Conservation (phyloP, 192 early-diverging fungal genomes). For the Coemansia sp. region DNA sequence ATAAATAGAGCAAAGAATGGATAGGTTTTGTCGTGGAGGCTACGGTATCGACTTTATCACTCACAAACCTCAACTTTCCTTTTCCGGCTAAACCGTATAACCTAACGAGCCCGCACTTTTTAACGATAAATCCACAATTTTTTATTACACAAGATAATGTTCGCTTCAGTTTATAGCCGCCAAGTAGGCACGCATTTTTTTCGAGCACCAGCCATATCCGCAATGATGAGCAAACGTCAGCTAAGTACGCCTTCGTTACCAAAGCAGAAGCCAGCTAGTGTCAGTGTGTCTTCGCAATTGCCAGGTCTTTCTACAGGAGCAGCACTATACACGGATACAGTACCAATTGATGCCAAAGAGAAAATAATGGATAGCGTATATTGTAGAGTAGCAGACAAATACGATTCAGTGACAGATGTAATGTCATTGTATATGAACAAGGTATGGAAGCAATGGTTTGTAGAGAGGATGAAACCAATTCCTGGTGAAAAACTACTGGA, state of each 20-base stretch:
- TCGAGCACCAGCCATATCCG: no score
- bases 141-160: no score
- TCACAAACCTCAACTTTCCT: no score
- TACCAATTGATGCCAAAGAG: constrained; percentile 80
- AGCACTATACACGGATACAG: constrained; percentile 56
- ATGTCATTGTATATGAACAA: constrained; percentile 87
- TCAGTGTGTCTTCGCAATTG: not conserved
- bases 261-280: not conserved
- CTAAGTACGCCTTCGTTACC: constrained; percentile 8
- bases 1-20: no score
- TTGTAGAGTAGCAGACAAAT: constrained; percentile 81
- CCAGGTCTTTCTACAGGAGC: not conserved
- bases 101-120: no score
- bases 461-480: constrained; percentile 71
- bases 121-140: no score
- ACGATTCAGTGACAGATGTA: constrained; percentile 90
- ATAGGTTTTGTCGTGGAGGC: no score
- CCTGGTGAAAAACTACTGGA: constrained; percentile 83
- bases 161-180: no score
- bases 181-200: no score
- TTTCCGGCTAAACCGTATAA: no score
- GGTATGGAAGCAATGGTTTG: constrained; percentile 89
- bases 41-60: no score
- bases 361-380: constrained; percentile 82
- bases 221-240: no score